phyloP scores from a whole-genome alignment of 306 rosid genomes.

The Medicago arabica region DNA sequence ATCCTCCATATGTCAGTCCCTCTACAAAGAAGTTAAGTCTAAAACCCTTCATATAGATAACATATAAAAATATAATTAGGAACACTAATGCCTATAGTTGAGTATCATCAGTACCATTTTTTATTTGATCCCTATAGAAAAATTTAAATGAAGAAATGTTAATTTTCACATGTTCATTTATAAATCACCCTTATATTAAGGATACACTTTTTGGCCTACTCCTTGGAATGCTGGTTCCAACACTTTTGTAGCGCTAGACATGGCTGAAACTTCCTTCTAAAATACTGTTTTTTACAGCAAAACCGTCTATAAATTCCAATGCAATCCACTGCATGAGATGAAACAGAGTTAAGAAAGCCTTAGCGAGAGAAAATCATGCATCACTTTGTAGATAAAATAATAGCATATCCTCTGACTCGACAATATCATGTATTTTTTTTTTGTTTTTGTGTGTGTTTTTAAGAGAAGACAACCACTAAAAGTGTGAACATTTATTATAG shows the following conservation, averaged over 20 bases:
- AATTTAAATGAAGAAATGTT: neutral
- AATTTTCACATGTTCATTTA: constrained; percentile 32
- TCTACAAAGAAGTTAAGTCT: constrained; percentile 76
- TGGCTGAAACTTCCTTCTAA: constrained; percentile 57
- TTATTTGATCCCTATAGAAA: neutral
- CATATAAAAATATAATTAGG: constrained; percentile 35
- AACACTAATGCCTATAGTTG: constrained; percentile 37
- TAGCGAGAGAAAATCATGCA: constrained; percentile 32
- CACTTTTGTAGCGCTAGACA: constrained; percentile 87
- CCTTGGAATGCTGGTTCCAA: constrained; percentile 99
- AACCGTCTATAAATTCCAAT: constrained; percentile 48
- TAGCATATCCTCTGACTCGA: constrained; percentile 24
- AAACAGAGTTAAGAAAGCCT: constrained; percentile 41
- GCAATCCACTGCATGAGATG: constrained; percentile 49
- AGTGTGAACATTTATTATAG: neutral
- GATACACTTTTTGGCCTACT: constrained; percentile 97
- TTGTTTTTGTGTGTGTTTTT: neutral
- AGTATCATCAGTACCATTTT: constrained; percentile 18
- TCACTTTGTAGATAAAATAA: constrained; percentile 29
- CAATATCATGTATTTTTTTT: neutral
- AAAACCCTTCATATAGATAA: constrained; percentile 43
- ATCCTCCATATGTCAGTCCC: constrained; percentile 99
- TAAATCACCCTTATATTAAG: constrained; percentile 50
- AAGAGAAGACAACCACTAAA: constrained; percentile 11
- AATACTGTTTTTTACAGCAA: constrained; percentile 45